Percentiles rank a stretch among this genome's conserved stretches.
phyloP scores from a whole-genome alignment of 345 rosid genomes.

The Nasturtium officinale region DNA sequence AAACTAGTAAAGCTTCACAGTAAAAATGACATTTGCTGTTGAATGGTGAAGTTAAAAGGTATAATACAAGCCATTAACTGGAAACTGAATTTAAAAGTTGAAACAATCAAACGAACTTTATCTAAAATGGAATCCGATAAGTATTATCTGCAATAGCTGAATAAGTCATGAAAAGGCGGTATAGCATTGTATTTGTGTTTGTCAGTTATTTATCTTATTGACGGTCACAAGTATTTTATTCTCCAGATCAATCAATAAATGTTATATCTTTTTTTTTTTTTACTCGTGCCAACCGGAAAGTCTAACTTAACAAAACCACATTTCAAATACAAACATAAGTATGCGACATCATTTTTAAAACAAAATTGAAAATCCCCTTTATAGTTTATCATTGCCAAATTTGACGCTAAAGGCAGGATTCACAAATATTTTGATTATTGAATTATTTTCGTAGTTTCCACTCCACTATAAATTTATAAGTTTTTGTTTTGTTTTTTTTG shows the following conservation, averaged over 20 bases:
- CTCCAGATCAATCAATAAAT: background rate
- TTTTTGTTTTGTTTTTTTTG: background rate
- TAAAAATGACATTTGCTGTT: background rate
- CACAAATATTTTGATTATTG: background rate
- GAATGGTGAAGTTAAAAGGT: background rate
- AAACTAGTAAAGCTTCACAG: background rate
- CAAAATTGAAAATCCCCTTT: background rate
- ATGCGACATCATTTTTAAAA: background rate
- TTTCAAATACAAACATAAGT: background rate
- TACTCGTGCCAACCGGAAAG: background rate
- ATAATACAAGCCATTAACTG: background rate
- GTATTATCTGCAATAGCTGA: too few species aligned
- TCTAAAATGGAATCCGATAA: background rate
- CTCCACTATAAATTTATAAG: too few species aligned
- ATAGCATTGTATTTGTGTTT: background rate
- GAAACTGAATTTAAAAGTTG: background rate
- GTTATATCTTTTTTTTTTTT: background rate
- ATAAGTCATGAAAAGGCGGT: background rate
- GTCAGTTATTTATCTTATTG: background rate
- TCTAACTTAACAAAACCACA: constrained; percentile 9
- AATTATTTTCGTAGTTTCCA: background rate
- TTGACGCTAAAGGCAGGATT: background rate
- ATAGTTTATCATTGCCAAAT: constrained; percentile 8
- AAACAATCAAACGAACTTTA: background rate
- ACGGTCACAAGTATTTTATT: background rate